Evolutionary conservation across 371 early-diverging fungal species (phyloP), one percentile per base, ranked within the genome.

Genomic region (Mortierella sp.): DNA sequence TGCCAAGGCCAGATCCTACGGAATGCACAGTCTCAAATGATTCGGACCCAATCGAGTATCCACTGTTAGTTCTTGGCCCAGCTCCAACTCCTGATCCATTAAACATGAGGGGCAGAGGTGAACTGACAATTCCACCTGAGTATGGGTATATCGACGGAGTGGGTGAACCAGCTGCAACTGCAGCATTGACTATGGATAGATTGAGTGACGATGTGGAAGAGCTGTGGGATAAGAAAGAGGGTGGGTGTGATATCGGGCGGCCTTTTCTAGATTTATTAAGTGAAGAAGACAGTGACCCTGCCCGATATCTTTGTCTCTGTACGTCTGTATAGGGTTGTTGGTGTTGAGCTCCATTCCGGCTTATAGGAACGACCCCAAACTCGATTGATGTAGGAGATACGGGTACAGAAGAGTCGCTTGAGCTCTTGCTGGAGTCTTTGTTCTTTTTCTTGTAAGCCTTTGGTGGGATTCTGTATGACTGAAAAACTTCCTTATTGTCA

Each of bases 401-500:
- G 6, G 71, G 71, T 22, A 53, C 53, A 16, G 64, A 58, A 19
- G 40, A 15, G 53, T 77, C 63, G 47, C 68, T 64, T 4, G 41
- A 45, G 32, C 28, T 58, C 55, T 72, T 68, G 48, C 0, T 52
- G 22, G 28, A 40, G 0, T 41, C 41, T 5, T 36, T 33, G 24
- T 53, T 57, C 58, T 81, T 81, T 50, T 81, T 81, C 58, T 81
- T 81, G 71, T 81, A 81, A 19, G 82, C 75, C 41, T 72, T 71
- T n/a, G 75, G 72, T 5, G 82, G 82, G 21, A 81, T 81, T 13
- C 82, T 69, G 47, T 81, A 81, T 36, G 82, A 81, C 48, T 81
- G 82, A 47, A 75, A 81, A 57, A 81, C 82, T 63, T 81, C 82
- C 43, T 72, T 81, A 9, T 28, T n/a, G 69, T 65, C 71, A 36